Conservation (phyloP, 768 basidiomycete genomes). For the Neoboletus magnificus region DNA sequence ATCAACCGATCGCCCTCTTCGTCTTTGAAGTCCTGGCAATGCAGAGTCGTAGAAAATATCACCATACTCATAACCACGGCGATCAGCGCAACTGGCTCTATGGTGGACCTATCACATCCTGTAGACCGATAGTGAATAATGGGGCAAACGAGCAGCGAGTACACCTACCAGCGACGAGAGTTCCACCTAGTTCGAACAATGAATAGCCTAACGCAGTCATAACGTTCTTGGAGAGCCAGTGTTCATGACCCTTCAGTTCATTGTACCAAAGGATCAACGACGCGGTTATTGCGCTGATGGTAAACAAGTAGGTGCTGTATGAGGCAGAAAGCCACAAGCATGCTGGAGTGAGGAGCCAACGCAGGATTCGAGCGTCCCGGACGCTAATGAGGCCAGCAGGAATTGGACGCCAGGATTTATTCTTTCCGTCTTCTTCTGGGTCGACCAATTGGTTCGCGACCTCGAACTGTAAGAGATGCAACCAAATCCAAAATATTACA, state of each 20-base stretch:
- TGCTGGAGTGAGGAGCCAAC: slow-evolving; percentile 35
- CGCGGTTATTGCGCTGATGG: slow-evolving; percentile 29
- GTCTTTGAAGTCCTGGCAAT: slow-evolving; percentile 39
- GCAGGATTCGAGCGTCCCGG: slow-evolving; percentile 34
- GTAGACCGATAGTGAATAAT: slow-evolving; percentile 3
- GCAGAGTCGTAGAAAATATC: slow-evolving; percentile 37
- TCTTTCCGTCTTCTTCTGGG: slow-evolving; percentile 41
- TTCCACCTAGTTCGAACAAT: slow-evolving; percentile 38
- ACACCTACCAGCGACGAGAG: slow-evolving; percentile 34
- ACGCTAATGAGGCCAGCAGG: slow-evolving; percentile 43
- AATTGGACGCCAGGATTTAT: slow-evolving; percentile 45
- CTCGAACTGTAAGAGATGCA: slow-evolving; percentile 46
- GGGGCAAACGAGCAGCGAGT: background rate
- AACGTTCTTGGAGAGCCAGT: slow-evolving; percentile 35
- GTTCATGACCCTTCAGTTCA: slow-evolving; percentile 28
- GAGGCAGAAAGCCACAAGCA: slow-evolving; percentile 37
- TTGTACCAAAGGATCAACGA: slow-evolving; percentile 38
- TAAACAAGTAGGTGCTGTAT: slow-evolving; percentile 31
- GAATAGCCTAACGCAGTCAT: slow-evolving; percentile 38
- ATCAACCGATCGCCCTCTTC: slow-evolving; percentile 39
- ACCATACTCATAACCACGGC: slow-evolving; percentile 31
- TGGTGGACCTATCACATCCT: slow-evolving; percentile 23
- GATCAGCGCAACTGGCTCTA: slow-evolving; percentile 26
- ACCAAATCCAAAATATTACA: slow-evolving; percentile 43
- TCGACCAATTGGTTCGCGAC: slow-evolving; percentile 41